These are phyloP conservation scores for Rhodomyrtus tomentosa DNA, from an alignment of 345 rosid genomes.

Conservation along the genomic window DNA sequence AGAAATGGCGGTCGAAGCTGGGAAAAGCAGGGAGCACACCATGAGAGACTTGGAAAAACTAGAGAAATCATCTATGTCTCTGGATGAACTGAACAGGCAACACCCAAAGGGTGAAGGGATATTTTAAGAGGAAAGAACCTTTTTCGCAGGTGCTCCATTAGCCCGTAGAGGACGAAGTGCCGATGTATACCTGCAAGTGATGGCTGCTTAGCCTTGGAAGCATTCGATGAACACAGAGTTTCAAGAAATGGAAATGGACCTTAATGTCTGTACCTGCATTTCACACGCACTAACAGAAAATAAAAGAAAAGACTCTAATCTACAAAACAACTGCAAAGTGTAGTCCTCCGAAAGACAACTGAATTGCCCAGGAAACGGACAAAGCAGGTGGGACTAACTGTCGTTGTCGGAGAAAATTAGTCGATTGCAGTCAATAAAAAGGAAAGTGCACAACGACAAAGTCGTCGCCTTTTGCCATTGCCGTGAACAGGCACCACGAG, in stretches of 20 bases:
- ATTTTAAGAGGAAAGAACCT: slow-evolving; percentile 36
- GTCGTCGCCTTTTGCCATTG: neutral
- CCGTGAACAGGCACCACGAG: neutral
- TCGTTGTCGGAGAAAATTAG: neutral
- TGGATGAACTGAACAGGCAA: neutral
- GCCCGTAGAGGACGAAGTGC: slow-evolving; percentile 86
- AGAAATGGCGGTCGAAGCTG: slow-evolving; percentile 78
- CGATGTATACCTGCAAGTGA: slow-evolving; percentile 72
- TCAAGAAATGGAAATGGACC: neutral
- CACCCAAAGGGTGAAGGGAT: neutral
- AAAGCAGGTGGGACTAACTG: neutral
- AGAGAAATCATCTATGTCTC: neutral
- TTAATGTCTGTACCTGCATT: neutral
- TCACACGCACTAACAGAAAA: neutral
- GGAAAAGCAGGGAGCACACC: neutral
- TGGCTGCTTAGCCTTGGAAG: neutral
- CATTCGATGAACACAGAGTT: neutral
- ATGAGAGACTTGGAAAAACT: neutral
- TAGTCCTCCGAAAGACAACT: neutral
- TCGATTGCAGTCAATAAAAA: neutral
- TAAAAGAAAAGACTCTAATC: neutral
- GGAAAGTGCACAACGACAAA: neutral
- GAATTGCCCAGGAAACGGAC: neutral
- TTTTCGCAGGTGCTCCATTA: slow-evolving; percentile 79
- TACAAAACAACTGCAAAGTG: neutral